Evolutionary conservation across 306 rosid genomes (phyloP).

Genomic region (Quillaja saponaria): DNA sequence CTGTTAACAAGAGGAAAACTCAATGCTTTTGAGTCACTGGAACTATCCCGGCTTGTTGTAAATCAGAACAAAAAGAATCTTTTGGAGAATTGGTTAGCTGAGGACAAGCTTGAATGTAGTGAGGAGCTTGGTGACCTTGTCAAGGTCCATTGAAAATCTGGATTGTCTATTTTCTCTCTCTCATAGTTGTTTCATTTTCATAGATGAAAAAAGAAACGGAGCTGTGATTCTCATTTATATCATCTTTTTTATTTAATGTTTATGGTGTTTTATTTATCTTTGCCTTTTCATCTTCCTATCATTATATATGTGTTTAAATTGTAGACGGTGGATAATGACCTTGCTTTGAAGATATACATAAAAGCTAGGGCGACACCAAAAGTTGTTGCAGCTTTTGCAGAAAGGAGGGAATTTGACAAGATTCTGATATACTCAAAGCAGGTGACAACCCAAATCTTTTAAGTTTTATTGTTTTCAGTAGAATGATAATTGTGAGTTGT

Average conservation of each 20-base stretch:
- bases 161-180: slow-evolving; percentile 11
- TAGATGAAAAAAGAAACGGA: slow-evolving; percentile 5
- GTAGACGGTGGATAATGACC: slow-evolving; percentile 90
- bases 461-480: slow-evolving; percentile 9
- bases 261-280: too few relatives aligned
- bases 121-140: slow-evolving; percentile 98
- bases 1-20: slow-evolving; percentile 87
- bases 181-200: background rate
- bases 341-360: slow-evolving; percentile 88
- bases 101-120: slow-evolving; percentile 94
- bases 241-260: too few relatives aligned
- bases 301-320: too few relatives aligned
- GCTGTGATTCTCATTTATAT: background rate
- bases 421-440: slow-evolving; percentile 90
- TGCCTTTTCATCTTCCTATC: too few relatives aligned
- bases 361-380: slow-evolving; percentile 98
- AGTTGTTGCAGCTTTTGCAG: slow-evolving; percentile 97
- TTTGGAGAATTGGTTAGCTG: slow-evolving; percentile 93
- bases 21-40: slow-evolving; percentile 83
- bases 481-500: background rate
- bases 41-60: slow-evolving; percentile 87
- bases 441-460: slow-evolving; percentile 42
- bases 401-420: slow-evolving; percentile 95
- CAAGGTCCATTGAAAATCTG: slow-evolving; percentile 58
- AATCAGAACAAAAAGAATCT: slow-evolving; percentile 96